Base-by-base conservation (phyloP, 1,139 yeast species). In the Candida buenavistaensis region DNA sequence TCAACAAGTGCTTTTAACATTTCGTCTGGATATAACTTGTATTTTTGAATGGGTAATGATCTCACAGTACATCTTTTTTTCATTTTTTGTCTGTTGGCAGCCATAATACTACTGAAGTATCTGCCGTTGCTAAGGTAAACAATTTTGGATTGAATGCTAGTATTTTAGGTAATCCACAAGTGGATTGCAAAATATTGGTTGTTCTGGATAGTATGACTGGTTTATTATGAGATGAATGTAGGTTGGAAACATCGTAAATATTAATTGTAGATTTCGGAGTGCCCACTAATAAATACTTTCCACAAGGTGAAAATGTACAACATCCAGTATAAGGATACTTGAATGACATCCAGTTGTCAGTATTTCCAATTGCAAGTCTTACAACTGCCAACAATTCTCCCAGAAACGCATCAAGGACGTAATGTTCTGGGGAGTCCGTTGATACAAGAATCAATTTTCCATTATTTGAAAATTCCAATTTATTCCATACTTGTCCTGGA, bases 291-390 rank as follows among this genome's bases (percentile, higher is more conserved):
- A 84, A 82, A 52, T 64, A 84, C 40, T 78, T 69, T 3, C 96
- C 96, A 59, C 90, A 95, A 2, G 96, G 92, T 0, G 95, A 68
- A 44, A 87, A 82, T 21, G 87, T 72, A 4, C 79, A 71, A n/a
- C 82, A 64, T 2, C 85, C 86, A 0, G 78, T 63, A 40, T 68
- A 69, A 27, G 80, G 78, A 48, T 75, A 79, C 30, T 66, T 67
- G 39, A 53, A 55, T 2, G 47, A 41, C 46, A 61, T 54, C 56
- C 62, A 54, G 22, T 50, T 33, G 10, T 41, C 47, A 9, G 26
- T 20, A 15, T 9, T 29, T 9, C 32, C 24, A 10, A 29, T 23
- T 5, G 32, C 32, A 20, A 47, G 79, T 3, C 57, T 55, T 10
- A 86, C 60, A 9, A 62, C 65, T n/a, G 83, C 75, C 15, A 80